Conservation (phyloP, 768 basidiomycete genomes). For the Leccinellum albellum region DNA sequence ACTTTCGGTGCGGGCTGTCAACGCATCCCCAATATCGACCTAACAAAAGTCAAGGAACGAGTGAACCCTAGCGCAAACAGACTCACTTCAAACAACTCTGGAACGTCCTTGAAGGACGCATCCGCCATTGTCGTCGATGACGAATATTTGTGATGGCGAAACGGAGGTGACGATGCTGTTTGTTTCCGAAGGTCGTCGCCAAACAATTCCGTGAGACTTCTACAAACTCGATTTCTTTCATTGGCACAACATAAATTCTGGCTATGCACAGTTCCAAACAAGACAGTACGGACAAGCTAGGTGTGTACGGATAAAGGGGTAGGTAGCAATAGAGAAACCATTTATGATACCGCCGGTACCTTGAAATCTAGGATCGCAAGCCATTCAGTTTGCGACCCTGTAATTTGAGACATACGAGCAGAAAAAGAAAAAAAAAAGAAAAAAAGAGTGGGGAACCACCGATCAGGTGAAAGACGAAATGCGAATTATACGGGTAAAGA, state of each 20-base stretch:
- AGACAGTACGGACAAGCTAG: slow-evolving; percentile 3
- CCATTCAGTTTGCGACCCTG: slow-evolving; percentile 9
- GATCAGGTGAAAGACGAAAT: neutral
- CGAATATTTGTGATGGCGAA: neutral
- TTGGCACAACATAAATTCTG: too few species aligned
- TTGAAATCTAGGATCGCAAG: slow-evolving; percentile 5
- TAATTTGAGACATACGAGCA: neutral
- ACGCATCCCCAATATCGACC: slow-evolving; percentile 87
- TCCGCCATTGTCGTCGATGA: slow-evolving; percentile 47
- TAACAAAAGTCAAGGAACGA: slow-evolving; percentile 23
- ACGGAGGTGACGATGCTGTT: neutral
- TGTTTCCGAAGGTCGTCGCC: slow-evolving; percentile 15
- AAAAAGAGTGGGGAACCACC: slow-evolving; percentile 14
- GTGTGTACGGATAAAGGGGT: slow-evolving; percentile 11
- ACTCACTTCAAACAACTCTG: slow-evolving; percentile 92
- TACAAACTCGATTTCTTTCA: neutral
- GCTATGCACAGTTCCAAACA: slow-evolving; percentile 17
- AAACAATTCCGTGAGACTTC: slow-evolving; percentile 24
- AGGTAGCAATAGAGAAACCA: slow-evolving; percentile 5
- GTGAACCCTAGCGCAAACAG: slow-evolving; percentile 1
- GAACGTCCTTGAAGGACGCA: slow-evolving; percentile 86
- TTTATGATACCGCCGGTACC: slow-evolving; percentile 1
- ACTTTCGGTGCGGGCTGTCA: slow-evolving; percentile 87
- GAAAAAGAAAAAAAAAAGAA: neutral
- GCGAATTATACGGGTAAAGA: slow-evolving; percentile 12